A percentile compares a stretch with the other conserved stretches of the same genome.
These are phyloP conservation scores for Clohesyomyces aquaticus DNA, from an alignment of 495 filamentous ascomycete genomes.

Conservation along the genomic window DNA sequence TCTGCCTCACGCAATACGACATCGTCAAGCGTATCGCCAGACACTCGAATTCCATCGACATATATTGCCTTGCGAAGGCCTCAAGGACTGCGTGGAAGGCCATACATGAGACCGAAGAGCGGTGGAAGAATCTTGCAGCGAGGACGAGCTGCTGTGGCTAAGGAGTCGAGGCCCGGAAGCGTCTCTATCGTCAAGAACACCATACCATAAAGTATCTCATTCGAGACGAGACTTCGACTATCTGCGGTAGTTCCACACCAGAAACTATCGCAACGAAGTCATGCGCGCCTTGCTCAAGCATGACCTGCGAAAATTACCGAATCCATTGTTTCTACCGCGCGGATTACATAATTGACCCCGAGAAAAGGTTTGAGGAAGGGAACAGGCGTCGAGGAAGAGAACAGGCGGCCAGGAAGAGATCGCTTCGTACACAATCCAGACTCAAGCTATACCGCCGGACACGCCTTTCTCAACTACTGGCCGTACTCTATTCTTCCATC, in stretches of 20 bases:
- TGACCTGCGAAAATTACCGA: background rate
- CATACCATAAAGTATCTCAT: no score
- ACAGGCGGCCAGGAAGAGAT: no score
- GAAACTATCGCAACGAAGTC: background rate
- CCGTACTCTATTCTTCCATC: background rate
- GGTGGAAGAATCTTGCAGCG: background rate
- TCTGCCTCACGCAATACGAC: background rate
- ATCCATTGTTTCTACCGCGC: background rate
- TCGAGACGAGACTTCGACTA: background rate
- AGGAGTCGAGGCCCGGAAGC: background rate
- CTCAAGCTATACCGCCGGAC: background rate
- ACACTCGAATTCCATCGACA: background rate
- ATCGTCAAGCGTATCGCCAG: background rate
- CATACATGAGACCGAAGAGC: background rate
- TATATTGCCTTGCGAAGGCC: background rate
- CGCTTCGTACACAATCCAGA: no score
- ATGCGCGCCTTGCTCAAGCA: background rate
- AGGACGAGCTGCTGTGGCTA: background rate
- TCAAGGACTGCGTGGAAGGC: background rate
- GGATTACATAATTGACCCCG: background rate
- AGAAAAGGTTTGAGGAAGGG: no score
- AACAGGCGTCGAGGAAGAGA: no score
- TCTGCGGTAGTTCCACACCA: background rate
- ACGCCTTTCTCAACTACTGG: background rate
- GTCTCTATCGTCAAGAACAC: background rate